phyloP scores from a whole-genome alignment of 2,329 filamentous ascomycete species.

The Calonectria hongkongensis region DNA sequence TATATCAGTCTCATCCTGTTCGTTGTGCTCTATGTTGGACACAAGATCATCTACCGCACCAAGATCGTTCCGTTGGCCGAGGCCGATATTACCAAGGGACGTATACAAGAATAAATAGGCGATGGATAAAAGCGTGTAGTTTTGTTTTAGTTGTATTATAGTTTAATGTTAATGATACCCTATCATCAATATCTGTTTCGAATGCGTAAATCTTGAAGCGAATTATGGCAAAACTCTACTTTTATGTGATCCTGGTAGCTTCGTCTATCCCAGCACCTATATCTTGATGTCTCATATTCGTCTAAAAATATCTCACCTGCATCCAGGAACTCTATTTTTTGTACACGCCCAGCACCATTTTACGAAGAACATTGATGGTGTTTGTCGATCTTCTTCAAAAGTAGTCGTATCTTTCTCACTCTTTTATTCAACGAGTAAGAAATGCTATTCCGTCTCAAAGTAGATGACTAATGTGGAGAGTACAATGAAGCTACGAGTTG shows the following conservation, averaged over 20 bases:
- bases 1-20: constrained; percentile 81
- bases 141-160: constrained; percentile 44
- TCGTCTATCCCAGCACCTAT: not conserved
- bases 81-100: constrained; percentile 59
- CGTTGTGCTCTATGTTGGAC: constrained; percentile 73
- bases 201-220: not conserved
- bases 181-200: constrained; percentile 26
- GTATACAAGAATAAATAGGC: constrained; percentile 40
- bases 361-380: no score
- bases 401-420: no score
- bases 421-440: no score
- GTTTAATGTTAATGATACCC: constrained; percentile 54
- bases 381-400: no score
- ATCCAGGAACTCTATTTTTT: no score
- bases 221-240: not conserved
- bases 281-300: not conserved
- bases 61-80: constrained; percentile 61
- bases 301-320: not conserved
- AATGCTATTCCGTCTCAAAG: no score
- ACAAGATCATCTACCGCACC: constrained; percentile 71
- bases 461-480: not conserved
- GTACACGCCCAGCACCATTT: no score
- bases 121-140: constrained; percentile 41
- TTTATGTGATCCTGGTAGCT: no score
- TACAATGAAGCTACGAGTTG: not conserved